phyloP scores from a whole-genome alignment of 306 rosid genomes.

The Trifolium fragiferum region DNA sequence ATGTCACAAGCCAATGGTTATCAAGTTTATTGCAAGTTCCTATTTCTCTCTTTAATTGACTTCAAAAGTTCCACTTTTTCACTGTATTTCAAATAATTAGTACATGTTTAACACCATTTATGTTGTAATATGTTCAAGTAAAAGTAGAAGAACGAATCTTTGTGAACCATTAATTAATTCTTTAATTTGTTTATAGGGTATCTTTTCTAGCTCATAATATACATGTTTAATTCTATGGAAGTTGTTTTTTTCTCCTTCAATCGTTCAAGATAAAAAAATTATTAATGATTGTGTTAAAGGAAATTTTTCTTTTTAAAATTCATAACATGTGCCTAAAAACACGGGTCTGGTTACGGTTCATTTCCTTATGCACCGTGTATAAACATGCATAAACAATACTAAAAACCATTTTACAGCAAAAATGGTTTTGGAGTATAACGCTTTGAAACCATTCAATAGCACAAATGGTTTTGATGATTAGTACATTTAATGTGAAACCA shows the following conservation, averaged over 20 bases:
- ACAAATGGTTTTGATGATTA: too few relatives aligned
- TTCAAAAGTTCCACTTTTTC: neutral
- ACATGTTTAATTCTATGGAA: neutral
- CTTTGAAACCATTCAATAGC: too few relatives aligned
- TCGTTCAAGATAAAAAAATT: too few relatives aligned
- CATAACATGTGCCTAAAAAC: too few relatives aligned
- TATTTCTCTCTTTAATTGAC: neutral
- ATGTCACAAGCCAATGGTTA: neutral
- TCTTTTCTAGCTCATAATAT: neutral
- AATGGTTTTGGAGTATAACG: too few relatives aligned
- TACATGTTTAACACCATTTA: neutral
- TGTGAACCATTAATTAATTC: conserved; percentile 8
- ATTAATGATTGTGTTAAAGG: too few relatives aligned
- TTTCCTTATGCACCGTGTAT: too few relatives aligned
- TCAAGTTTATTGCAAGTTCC: conserved; percentile 10
- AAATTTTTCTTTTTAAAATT: too few relatives aligned
- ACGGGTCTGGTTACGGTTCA: too few relatives aligned
- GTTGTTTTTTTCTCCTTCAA: neutral
- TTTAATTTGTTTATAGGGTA: neutral
- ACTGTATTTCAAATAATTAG: conserved; percentile 6
- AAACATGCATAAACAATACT: too few relatives aligned
- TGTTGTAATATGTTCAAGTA: neutral
- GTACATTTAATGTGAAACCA: too few relatives aligned
- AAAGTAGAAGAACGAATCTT: neutral
- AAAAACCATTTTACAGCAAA: too few relatives aligned